Percentiles rank a stretch among this genome's conserved stretches.
phyloP scores from a whole-genome alignment of 2,329 filamentous ascomycete species.

The Delphinella strobiligena region DNA sequence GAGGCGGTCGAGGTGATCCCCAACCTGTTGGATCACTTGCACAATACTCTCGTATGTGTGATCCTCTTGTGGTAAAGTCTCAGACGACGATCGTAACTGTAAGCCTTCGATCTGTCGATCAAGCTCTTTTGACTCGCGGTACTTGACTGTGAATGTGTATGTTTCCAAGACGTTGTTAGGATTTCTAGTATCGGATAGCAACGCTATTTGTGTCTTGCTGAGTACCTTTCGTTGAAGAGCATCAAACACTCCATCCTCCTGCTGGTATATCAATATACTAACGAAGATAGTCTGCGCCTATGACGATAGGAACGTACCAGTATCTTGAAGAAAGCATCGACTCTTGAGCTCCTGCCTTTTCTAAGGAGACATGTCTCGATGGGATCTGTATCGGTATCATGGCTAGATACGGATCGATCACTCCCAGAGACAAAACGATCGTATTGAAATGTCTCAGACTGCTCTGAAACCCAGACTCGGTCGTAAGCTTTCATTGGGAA shows the following conservation, averaged over 20 bases:
- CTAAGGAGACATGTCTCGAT: too few species aligned
- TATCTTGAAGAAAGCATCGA: conserved; percentile 29
- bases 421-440: not conserved
- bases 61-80: too few species aligned
- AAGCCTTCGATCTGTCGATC: not conserved
- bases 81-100: too few species aligned
- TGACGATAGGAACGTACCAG: conserved; percentile 21
- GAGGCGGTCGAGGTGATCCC: too few species aligned
- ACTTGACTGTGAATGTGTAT: conserved; percentile 35
- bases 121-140: too few species aligned
- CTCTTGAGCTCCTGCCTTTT: conserved; percentile 21
- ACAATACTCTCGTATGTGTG: too few species aligned
- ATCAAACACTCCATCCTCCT: conserved; percentile 35
- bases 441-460: not conserved
- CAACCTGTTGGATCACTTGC: too few species aligned
- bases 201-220: conserved; percentile 28
- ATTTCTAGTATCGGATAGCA: conserved; percentile 21
- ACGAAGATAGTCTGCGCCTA: conserved; percentile 2
- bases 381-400: too few species aligned
- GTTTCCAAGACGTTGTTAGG: conserved; percentile 27
- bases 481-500: not conserved
- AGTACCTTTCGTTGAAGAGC: conserved; percentile 28
- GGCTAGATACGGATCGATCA: not conserved
- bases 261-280: conserved; percentile 7
- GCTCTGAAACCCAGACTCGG: not conserved